Evolutionary conservation across 805 yeast genomes (phyloP).

Genomic region (Candida silvicultrix): DNA sequence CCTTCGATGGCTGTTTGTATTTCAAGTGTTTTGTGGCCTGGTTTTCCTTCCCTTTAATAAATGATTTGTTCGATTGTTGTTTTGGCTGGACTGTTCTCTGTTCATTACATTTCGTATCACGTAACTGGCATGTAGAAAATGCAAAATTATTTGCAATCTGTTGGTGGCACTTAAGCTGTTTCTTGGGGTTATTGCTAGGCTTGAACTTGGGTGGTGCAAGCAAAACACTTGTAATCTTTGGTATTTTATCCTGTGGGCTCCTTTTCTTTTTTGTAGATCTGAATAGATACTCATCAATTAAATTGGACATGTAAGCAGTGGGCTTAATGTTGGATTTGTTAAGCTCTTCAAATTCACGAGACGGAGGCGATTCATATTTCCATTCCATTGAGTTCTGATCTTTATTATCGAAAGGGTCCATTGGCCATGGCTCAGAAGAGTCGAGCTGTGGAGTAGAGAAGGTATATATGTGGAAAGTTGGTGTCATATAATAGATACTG

Average conservation of each 20-base stretch:
- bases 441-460: background rate
- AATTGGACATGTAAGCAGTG: background rate
- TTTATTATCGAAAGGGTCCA: too few species aligned
- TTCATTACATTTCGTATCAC: constrained; percentile 62
- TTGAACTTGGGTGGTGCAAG: background rate
- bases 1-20: too few species aligned
- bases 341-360: background rate
- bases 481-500: background rate
- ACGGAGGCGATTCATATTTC: background rate
- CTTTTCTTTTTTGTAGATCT: background rate
- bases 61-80: too few species aligned
- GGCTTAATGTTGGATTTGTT: background rate
- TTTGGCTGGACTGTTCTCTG: too few species aligned
- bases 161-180: too few species aligned
- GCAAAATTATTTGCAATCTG: too few species aligned
- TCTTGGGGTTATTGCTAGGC: too few species aligned
- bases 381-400: too few species aligned
- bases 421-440: too few species aligned
- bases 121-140: constrained; percentile 50
- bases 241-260: background rate
- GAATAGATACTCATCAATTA: background rate
- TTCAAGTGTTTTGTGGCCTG: too few species aligned
- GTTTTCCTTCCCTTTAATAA: too few species aligned
- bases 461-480: background rate
- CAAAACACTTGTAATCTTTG: background rate